Base-by-base conservation (phyloP, 345 rosid species). In the Draba incana region DNA sequence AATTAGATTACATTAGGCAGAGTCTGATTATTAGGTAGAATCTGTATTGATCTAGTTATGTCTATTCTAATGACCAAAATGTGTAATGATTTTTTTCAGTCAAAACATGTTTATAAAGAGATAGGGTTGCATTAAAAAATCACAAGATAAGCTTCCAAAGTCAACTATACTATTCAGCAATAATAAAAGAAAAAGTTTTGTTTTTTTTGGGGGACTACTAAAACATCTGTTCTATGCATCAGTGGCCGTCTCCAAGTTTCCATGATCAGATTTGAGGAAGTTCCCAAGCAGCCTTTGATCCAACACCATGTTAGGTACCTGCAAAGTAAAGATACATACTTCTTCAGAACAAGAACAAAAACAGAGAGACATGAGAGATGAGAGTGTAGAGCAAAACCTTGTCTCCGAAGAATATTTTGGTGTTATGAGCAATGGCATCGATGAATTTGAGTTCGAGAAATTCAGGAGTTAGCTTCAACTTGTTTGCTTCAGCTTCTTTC, bases 401-500 rank as follows among this genome's bases (percentile, higher is more conserved):
- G 63, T 92, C 86, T 10, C 97, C 98, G 3, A 88, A 92, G 88
- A 86, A 92, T 24, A 86, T 88, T 75, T 92, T 92, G 56, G 96
- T 90, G 78, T 92, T 90, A 55, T 74, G 80, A 39, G 96, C 88
- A 62, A 92, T 90, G 66, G 96, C 90, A 50, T 90, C 96, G 3
- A 88, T 90, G 80, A 92, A 90, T 64, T 79, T 88, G 55, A 92
- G 91, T 67, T 93, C 96, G 13, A 93, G 94, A 83, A 86, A 93
- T 58, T 90, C 83, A 6, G 96, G 93, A 3, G 94, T 88, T 27
- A 92, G 96, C 86, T 88, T 92, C 81, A 86, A 60, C 81, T 84
- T 84, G 82, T 92, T 92, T 68, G 93, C 97, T 84, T 90, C 92
- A 51, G 96, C 96, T 84, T 92, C 98, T 78, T 64, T 90, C 77